Conservation (phyloP, 352 stramenopile genomes). For the Phytophthora citricola region DNA sequence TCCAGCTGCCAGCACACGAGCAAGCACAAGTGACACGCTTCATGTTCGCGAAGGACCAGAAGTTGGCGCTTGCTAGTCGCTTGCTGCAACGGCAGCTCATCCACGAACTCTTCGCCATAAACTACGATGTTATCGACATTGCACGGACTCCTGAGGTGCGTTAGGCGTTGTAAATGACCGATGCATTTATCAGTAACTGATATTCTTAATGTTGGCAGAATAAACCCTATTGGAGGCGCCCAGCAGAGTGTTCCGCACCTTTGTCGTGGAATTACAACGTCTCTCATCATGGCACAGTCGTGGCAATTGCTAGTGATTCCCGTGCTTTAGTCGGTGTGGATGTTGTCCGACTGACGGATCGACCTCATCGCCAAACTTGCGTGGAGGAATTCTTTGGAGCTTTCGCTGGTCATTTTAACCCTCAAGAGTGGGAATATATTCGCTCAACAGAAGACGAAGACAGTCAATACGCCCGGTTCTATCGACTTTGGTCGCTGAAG, state of each 20-base stretch:
- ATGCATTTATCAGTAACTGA: not conserved
- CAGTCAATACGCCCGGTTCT: conserved; percentile 55
- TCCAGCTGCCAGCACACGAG: conserved; percentile 46
- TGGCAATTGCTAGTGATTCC: conserved; percentile 63
- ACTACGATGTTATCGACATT: conserved; percentile 52
- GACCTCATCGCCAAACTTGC: conserved; percentile 35
- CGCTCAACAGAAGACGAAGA: conserved; percentile 25
- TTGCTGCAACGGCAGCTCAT: conserved; percentile 67
- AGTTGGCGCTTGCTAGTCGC: conserved; percentile 69
- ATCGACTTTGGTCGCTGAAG: conserved; percentile 80
- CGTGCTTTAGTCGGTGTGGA: conserved; percentile 69
- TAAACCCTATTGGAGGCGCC: conserved; percentile 68
- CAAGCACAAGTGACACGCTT: conserved; percentile 61
- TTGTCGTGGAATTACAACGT: conserved; percentile 83
- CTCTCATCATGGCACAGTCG: conserved; percentile 75
- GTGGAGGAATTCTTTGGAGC: conserved; percentile 61
- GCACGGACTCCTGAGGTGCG: conserved; percentile 61
- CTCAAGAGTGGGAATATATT: conserved; percentile 70
- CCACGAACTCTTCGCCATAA: conserved; percentile 40
- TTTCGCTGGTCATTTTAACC: conserved; percentile 67
- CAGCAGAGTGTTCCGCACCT: conserved; percentile 2
- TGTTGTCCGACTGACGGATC: conserved; percentile 65
- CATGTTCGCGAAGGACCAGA: conserved; percentile 73
- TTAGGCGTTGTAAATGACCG: not conserved
- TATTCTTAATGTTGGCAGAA: conserved; percentile 33